These are phyloP conservation scores for Backusella tarrabulga DNA, from an alignment of 192 early-diverging fungal species.

Conservation along the genomic window DNA sequence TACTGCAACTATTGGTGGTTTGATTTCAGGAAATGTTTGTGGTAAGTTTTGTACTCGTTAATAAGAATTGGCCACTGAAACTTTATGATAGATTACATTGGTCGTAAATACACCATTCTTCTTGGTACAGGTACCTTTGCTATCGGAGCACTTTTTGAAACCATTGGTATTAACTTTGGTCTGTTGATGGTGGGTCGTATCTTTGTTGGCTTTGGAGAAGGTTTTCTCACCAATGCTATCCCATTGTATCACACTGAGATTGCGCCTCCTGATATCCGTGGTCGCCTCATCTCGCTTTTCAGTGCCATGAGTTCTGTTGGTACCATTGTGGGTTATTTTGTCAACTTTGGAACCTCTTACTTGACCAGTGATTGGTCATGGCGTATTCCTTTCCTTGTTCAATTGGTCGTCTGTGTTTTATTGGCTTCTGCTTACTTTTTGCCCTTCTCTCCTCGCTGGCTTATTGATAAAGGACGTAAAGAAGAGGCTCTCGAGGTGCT, in stretches of 20 bases:
- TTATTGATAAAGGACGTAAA: conserved; percentile 60
- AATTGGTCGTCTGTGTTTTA: conserved; percentile 72
- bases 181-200: conserved; percentile 28
- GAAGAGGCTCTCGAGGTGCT: conserved; percentile 75
- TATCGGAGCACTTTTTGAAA: conserved; percentile 75
- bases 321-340: conserved; percentile 59
- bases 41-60: conserved; percentile 11
- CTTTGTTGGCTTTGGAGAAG: conserved; percentile 36
- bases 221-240: conserved; percentile 34
- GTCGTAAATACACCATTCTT: conserved; percentile 72
- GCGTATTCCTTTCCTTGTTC: conserved; percentile 80
- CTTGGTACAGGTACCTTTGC: conserved; percentile 64
- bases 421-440: conserved; percentile 64
- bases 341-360: conserved; percentile 41
- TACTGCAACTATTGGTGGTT: conserved; percentile 31
- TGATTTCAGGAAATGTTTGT: conserved; percentile 26
- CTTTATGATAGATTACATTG: conserved; percentile 34
- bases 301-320: conserved; percentile 90
- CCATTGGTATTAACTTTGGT: conserved; percentile 49
- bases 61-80: not conserved
- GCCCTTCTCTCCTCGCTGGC: conserved; percentile 87
- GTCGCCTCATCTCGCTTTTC: conserved; percentile 79
- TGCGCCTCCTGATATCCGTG: conserved; percentile 85
- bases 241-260: conserved; percentile 44
- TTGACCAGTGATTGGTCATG: conserved; percentile 55